phyloP scores from a whole-genome alignment of 2,329 filamentous ascomycete genomes.

The Sporothrix schenckii region DNA sequence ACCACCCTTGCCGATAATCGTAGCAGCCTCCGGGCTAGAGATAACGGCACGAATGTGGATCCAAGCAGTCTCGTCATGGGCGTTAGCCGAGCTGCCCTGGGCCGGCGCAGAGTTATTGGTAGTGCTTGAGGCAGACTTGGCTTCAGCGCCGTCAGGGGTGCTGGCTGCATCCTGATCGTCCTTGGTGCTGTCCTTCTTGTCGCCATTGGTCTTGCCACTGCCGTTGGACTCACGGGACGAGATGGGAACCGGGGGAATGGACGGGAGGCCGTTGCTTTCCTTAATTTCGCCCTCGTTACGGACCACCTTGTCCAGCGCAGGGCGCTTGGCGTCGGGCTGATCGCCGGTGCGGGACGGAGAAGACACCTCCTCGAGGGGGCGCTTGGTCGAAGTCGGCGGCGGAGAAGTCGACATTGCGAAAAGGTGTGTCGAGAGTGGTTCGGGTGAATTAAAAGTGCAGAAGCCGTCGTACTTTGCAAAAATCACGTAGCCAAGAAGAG shows the following conservation, averaged over 20 bases:
- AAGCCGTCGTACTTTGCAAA: constrained; percentile 38
- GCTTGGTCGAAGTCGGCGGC: constrained; percentile 73
- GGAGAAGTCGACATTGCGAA: constrained; percentile 71
- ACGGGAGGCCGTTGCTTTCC: constrained; percentile 44
- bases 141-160: constrained; percentile 64
- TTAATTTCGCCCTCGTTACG: constrained; percentile 66
- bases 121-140: constrained; percentile 52
- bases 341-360: constrained; percentile 90
- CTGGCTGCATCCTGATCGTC: constrained; percentile 69
- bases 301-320: constrained; percentile 88
- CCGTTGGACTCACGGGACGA: constrained; percentile 54
- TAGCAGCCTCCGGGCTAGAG: constrained; percentile 94
- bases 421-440: constrained; percentile 42
- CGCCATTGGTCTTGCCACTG: constrained; percentile 53
- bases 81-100: constrained; percentile 53
- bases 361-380: constrained; percentile 93
- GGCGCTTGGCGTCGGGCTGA: constrained; percentile 95
- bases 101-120: constrained; percentile 48
- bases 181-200: constrained; percentile 57
- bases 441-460: constrained; percentile 32
- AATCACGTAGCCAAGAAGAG: constrained; percentile 27
- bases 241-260: constrained; percentile 40
- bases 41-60: constrained; percentile 97
- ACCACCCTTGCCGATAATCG: constrained; percentile 96
- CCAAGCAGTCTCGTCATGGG: constrained; percentile 91